Conservation (phyloP, 106 monocot genomes). For the Xerophyta viscosa region DNA sequence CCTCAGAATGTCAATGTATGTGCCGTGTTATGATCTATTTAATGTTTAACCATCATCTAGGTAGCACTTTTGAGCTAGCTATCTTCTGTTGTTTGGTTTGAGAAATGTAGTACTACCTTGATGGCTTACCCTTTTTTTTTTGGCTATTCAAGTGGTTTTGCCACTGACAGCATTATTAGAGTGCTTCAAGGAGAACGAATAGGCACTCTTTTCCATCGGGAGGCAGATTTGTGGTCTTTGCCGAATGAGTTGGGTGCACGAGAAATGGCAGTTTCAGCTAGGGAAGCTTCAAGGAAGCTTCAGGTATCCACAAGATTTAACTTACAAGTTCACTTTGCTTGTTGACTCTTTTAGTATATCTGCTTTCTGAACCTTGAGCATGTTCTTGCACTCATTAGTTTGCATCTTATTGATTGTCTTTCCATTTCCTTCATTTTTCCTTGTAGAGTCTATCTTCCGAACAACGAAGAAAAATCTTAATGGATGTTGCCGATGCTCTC, state of each 20-base stretch:
- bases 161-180: conserved; percentile 62
- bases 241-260: conserved; percentile 51
- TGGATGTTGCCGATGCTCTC: conserved; percentile 85
- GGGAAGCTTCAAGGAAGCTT: conserved; percentile 87
- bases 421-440: background rate
- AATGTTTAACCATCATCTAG: too few species aligned
- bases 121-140: background rate
- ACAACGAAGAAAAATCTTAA: conserved; percentile 66
- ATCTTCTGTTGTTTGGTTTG: too few species aligned
- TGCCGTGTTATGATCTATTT: too few species aligned
- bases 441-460: conserved; percentile 63
- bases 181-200: conserved; percentile 80
- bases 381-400: too few species aligned
- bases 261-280: conserved; percentile 93
- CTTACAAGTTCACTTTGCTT: too few species aligned
- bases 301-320: conserved; percentile 33
- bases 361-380: too few species aligned
- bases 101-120: too few species aligned
- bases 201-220: conserved; percentile 86
- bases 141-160: conserved; percentile 57
- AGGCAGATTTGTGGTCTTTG: conserved; percentile 55
- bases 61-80: too few species aligned
- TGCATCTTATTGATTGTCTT: background rate
- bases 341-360: too few species aligned
- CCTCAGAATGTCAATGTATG: too few species aligned